Evolutionary conservation across 352 stramenopile species (phyloP).

Genomic region (Globisporangium spiculum): DNA sequence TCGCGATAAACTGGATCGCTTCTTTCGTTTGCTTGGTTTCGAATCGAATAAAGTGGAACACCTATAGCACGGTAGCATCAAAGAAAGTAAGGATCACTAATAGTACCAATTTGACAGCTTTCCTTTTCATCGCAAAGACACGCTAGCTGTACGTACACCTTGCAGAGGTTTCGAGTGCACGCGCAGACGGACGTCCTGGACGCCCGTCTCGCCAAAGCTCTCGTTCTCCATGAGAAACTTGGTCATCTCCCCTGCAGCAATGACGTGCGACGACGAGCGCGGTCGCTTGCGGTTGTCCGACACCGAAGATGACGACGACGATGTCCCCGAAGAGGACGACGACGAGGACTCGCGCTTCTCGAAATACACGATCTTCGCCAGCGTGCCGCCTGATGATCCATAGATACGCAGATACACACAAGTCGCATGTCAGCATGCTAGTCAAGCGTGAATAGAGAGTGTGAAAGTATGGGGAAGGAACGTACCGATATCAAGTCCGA

Average conservation of each 20-base stretch:
- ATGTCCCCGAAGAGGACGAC: background rate
- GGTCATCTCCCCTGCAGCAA: constrained; percentile 81
- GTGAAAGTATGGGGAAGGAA: background rate
- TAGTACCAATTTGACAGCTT: background rate
- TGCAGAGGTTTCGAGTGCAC: constrained; percentile 87
- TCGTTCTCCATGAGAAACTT: constrained; percentile 83
- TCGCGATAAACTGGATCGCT: constrained; percentile 74
- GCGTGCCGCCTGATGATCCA: constrained; percentile 68
- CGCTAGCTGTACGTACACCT: constrained; percentile 47
- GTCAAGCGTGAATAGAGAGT: background rate
- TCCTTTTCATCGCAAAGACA: background rate
- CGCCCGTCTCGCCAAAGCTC: constrained; percentile 72
- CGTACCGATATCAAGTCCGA: constrained; percentile 80
- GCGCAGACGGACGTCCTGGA: constrained; percentile 88
- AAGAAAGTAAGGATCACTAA: constrained; percentile 1
- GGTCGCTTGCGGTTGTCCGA: constrained; percentile 49
- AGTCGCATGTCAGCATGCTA: constrained; percentile 14
- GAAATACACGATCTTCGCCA: constrained; percentile 96
- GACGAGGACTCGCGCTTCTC: constrained; percentile 55
- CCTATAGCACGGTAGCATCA: constrained; percentile 27
- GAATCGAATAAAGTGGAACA: constrained; percentile 96
- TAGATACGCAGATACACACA: background rate
- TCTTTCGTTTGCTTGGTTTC: constrained; percentile 74
- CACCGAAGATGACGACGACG: background rate
- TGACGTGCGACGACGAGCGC: constrained; percentile 72